Base-by-base conservation (phyloP, 148 eudicot species). In the Diospyros lotus region DNA sequence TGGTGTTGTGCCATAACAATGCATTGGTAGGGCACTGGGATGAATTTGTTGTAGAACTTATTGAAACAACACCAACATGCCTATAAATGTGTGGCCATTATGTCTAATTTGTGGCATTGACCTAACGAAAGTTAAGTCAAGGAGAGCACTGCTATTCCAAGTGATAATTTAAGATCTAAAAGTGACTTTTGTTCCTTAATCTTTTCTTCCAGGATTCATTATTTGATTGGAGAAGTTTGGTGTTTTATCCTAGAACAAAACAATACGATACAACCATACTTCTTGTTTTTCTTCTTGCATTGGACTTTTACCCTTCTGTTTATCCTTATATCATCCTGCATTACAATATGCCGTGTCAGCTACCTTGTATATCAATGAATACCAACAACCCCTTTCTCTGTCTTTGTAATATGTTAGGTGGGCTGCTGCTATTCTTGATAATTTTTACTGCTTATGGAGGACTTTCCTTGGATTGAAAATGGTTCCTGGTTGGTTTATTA, bases 81-180 rank as follows among this genome's bases (percentile, higher is more conserved):
- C n/a, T 50, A 68, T 40, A 52, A 54, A 28, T 17, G 15, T 41
- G 41, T 10, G 39, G 42, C 71, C 38, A 18, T 67, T 67, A 67
- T 38, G 18, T 11, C 39, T 40, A 54, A 13, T 41, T 46, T 61
- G 7, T 2, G 46, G 42, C 67, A 5, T 48, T 46, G 55, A 73
- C 55, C 8, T 28, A 71, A 18, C 28, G 14, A 28, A 43, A 60
- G 14, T 55, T 28, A 73, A 48, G 41, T 73, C 15, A 38, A 60
- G 67, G 68, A 62, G 40, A 18, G 11, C 66, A 48, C 41, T 72
- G 75, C 10, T 6, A 54, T 73, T 73, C 28, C 43, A 5, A 60
- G 14, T 18, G 55, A 46, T 56, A 61, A 73, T 59, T 60, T 44
- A 59, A 60, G 75, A 72, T 45, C 56, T 42, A 72, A 60, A 44